Base-by-base conservation (phyloP, 768 basidiomycete genomes). In the Lactarius indigo region DNA sequence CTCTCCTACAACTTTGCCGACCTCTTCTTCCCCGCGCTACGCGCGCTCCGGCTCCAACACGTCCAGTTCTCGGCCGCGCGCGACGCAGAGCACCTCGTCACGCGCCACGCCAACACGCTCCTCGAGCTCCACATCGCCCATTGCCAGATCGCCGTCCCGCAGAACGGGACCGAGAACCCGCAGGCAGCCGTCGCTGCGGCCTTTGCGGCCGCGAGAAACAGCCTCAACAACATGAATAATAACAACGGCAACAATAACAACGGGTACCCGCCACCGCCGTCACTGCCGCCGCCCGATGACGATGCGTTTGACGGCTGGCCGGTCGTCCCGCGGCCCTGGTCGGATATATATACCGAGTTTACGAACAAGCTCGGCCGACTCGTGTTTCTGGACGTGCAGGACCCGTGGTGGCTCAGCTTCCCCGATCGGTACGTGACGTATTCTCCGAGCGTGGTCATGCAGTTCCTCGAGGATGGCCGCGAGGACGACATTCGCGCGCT, bases 321-420 rank as follows among this genome's bases (percentile, higher is more conserved):
- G 0, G 15, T n/a, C 3, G 62, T 67, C 17, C 41, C 66, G 41
- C 57, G 62, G 23, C 66, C 61, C 3, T 67, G 66, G 66, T 63
- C 66, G 20, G 57, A 55, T 2, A 59, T 67, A 18, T 64, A 63
- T 28, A 13, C 26, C 10, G 58, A 67, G 7, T 50, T 67, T 5
- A 18, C 26, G 17, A 37, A 59, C 4, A 39, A 55, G n/a, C 66
- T 67, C 50, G 12, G 41, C 13, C 62, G 26, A 3, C 62, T 67
- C 12, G 62, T 67, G 9, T 67, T 37, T 50, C 31, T 67, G 57
- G 62, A 63, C 26, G 58, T 64, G 18, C 31, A 44, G 41, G 66
- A 67, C 37, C 30, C 66, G 6, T 67, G 66, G 66, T 67, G 66
- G 66, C 33, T 67, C 18, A 63, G 65, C 35, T 66, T 59, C 18